These are phyloP conservation scores for Oryza nivara DNA, from an alignment of 176 grass and related monocot species.

Conservation along the genomic window DNA sequence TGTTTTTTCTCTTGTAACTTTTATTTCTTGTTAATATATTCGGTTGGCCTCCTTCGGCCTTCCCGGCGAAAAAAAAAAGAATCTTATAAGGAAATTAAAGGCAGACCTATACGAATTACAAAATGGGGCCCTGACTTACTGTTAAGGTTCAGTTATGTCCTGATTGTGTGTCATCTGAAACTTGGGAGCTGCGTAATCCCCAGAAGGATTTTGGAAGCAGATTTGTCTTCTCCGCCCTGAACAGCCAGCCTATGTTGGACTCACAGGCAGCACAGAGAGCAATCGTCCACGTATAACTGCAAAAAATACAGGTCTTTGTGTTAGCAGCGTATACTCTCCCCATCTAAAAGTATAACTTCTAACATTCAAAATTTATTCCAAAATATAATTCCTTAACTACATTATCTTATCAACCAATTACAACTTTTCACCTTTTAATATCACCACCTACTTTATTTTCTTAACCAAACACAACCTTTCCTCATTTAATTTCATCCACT, in stretches of 20 bases:
- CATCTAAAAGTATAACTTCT: no score
- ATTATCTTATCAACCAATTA: no score
- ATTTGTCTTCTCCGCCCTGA: conserved; percentile 64
- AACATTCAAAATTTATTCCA: no score
- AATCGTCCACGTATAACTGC: conserved; percentile 83
- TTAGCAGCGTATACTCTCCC: neutral
- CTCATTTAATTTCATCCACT: no score
- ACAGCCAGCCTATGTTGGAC: conserved; percentile 80
- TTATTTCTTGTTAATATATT: no score
- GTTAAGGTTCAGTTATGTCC: neutral
- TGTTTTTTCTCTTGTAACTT: no score
- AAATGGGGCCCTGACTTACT: neutral
- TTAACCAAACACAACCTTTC: no score
- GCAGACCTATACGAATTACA: neutral
- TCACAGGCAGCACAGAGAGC: conserved; percentile 59
- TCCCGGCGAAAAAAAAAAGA: no score
- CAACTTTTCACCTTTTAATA: no score
- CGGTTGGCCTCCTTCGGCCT: no score
- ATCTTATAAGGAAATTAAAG: neutral
- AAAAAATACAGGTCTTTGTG: neutral
- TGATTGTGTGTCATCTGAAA: conserved; percentile 62
- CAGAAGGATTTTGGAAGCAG: conserved; percentile 87
- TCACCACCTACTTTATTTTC: no score
- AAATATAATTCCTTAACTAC: no score
- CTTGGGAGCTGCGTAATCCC: conserved; percentile 71